Percentiles rank a stretch among this genome's conserved stretches.
Evolutionary conservation across 306 rosid genomes (phyloP).

Genomic region (Gynostemma pentaphyllum): DNA sequence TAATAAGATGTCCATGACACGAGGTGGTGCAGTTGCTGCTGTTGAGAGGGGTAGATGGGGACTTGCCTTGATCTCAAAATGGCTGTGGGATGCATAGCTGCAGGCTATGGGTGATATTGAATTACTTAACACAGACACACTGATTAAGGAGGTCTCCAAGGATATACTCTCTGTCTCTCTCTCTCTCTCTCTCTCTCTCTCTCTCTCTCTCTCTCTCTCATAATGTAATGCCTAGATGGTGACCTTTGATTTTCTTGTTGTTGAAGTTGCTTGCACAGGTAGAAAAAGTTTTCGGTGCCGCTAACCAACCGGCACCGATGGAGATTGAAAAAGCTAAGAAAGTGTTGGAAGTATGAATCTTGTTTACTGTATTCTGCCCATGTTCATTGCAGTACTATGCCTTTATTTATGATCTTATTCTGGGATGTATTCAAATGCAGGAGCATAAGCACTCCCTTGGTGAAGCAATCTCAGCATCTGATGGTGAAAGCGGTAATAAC

Average conservation of each 20-base stretch:
- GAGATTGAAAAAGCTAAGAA: slow-evolving; percentile 79
- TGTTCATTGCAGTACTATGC: background rate
- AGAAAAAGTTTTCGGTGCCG: slow-evolving; percentile 59
- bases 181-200: no score
- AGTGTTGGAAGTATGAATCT: slow-evolving; percentile 50
- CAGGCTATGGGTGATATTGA: slow-evolving; percentile 47
- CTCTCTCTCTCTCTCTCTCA: background rate
- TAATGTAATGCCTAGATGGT: background rate
- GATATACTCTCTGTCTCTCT: no score
- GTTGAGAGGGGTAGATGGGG: slow-evolving; percentile 83
- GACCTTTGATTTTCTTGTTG: background rate
- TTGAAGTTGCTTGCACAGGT: slow-evolving; percentile 37
- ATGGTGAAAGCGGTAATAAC: slow-evolving; percentile 90
- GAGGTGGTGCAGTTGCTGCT: slow-evolving; percentile 47
- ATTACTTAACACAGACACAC: slow-evolving; percentile 64
- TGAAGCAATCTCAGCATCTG: slow-evolving; percentile 75
- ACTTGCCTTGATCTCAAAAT: slow-evolving; percentile 37
- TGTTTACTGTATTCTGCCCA: background rate
- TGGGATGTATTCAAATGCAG: slow-evolving; percentile 26
- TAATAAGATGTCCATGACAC: slow-evolving; percentile 39
- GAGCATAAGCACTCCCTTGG: slow-evolving; percentile 76
- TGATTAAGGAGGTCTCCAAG: slow-evolving; percentile 64
- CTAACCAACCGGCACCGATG: slow-evolving; percentile 42
- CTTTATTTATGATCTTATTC: background rate
- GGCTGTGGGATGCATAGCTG: slow-evolving; percentile 60